Conservation (phyloP, 805 yeast species). For the Scheffersomyces ergatensis region DNA sequence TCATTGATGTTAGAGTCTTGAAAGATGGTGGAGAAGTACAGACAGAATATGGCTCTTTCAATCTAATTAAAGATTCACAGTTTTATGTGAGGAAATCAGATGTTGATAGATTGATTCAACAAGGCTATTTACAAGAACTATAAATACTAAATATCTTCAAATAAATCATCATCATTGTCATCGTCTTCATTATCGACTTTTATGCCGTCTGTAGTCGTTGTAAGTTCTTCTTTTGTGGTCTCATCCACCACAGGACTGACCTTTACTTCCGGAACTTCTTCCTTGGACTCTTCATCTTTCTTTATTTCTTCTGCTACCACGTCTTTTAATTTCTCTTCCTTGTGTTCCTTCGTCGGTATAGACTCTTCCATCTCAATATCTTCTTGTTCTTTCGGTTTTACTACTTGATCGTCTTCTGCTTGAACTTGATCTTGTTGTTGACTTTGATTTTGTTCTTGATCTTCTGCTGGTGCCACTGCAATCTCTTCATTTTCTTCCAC, state of each 20-base stretch:
- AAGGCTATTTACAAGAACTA: conserved; percentile 83
- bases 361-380: neutral
- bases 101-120: conserved; percentile 90
- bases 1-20: conserved; percentile 89
- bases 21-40: conserved; percentile 96
- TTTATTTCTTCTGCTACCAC: neutral
- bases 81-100: conserved; percentile 92
- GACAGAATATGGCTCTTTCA: conserved; percentile 95
- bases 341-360: conserved; percentile 4
- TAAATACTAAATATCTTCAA: conserved; percentile 16
- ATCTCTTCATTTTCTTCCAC: conserved; percentile 2
- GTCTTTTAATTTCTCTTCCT: conserved; percentile 1
- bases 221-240: no score
- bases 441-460: neutral
- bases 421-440: conserved; percentile 1
- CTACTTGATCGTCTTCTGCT: no score
- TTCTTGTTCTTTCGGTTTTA: no score
- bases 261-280: neutral
- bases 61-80: conserved; percentile 88
- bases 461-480: neutral
- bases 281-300: conserved; percentile 1
- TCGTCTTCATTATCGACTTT: conserved; percentile 1
- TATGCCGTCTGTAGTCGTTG: neutral
- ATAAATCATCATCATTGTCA: conserved; percentile 6
- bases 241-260: neutral